Evolutionary conservation across 805 yeast genomes (phyloP).

Genomic region (Kodamaea neixiangensis): DNA sequence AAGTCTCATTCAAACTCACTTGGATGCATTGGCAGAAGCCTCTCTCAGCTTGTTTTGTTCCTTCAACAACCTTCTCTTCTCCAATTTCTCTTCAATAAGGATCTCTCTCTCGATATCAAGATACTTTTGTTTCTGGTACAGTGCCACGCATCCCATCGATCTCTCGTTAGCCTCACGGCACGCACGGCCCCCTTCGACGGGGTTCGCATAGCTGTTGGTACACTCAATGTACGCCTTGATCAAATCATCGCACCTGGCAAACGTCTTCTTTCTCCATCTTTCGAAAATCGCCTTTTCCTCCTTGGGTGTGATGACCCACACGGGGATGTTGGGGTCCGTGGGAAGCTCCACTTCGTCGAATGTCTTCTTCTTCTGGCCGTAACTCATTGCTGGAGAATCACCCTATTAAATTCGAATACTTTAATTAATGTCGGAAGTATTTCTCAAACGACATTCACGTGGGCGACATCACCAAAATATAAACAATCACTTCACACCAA

Average conservation of each 20-base stretch:
- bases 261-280: conserved; percentile 68
- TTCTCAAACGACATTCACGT: background rate
- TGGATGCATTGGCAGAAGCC: background rate
- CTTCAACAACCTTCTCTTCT: conserved; percentile 26
- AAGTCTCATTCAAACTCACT: no score
- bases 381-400: conserved; percentile 23
- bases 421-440: background rate
- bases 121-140: conserved; percentile 60
- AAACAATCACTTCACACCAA: background rate
- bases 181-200: conserved; percentile 64
- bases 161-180: conserved; percentile 61
- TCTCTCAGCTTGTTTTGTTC: conserved; percentile 11
- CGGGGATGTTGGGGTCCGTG: conserved; percentile 54
- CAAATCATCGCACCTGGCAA: conserved; percentile 62
- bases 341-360: conserved; percentile 41
- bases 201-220: conserved; percentile 53
- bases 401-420: background rate
- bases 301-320: conserved; percentile 74
- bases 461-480: background rate
- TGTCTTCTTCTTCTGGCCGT: conserved; percentile 28
- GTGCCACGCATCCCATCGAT: conserved; percentile 63
- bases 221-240: conserved; percentile 74
- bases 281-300: conserved; percentile 75
- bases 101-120: conserved; percentile 71
- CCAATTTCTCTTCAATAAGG: conserved; percentile 58